Base-by-base conservation (phyloP, 768 basidiomycete genomes). In the Panellus pusillus region DNA sequence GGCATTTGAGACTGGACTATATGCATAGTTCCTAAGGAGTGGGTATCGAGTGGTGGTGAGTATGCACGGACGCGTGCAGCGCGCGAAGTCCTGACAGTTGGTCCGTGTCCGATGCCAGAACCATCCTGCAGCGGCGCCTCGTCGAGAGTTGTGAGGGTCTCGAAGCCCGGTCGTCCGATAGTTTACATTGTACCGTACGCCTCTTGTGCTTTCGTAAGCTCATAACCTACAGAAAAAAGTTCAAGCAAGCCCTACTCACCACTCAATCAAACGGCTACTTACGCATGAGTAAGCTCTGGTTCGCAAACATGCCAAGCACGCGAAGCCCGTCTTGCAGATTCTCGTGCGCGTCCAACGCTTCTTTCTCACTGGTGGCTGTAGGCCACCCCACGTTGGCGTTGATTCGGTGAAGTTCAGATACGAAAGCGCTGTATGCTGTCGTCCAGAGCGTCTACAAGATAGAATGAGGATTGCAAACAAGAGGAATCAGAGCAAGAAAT, bases 251-350 rank as follows among this genome's bases (percentile, higher is more conserved):
- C 17, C 13, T 53, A 20, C 43, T 24, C 14, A 38, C 36, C 20
- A 44, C 38, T 18, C 35, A 47, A 45, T 38, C 42, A 38, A 49
- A 6, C 27, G 32, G 14, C 32, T 11, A 74, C 78, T 66, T 62
- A 79, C 78, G 76, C 65, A 72, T 78, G 49, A 77, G 65, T 28
- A 68, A 62, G 49, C 72, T 76, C 46, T 78, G 75, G 40, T 73
- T 72, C 11, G 78, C 76, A 54, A 71, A 76, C 18, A 72, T 64
- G 38, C 69, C 70, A 57, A 81, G 66, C 13, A 71, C 71, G 31
- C 68, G 70, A 54, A 79, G 61, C 9, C 74, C 75, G 52, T 67
- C 68, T 11, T 72, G 65, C 38, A 79, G 66, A 36, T 9, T 35
- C 66, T 65, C 44, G 72, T 71, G 68, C 73, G 69, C 20, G 76